Conservation (phyloP, 495 filamentous ascomycete genomes). For the Pseudevernia furfuracea region DNA sequence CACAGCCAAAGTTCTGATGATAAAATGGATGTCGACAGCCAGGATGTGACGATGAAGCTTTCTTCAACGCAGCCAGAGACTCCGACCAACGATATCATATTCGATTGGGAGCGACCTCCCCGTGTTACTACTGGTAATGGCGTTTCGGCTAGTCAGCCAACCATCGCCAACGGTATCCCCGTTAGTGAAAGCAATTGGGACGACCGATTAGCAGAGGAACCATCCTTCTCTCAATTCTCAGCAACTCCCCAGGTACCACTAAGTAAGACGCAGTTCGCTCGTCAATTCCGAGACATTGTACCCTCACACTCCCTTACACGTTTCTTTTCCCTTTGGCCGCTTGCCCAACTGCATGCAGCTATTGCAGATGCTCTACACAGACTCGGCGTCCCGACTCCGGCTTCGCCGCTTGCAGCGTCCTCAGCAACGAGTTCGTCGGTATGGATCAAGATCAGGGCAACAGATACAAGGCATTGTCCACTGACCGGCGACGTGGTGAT, state of each 20-base stretch:
- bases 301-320: conserved; percentile 76
- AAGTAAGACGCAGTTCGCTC: conserved; percentile 76
- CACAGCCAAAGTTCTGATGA: conserved; percentile 36
- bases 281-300: conserved; percentile 78
- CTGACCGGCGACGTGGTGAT: conserved; percentile 79
- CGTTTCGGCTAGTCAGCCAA: conserved; percentile 48
- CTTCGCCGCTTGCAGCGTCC: conserved; percentile 30
- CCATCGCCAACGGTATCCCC: conserved; percentile 26
- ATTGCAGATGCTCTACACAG: conserved; percentile 74
- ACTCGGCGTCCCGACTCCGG: conserved; percentile 67
- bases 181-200: conserved; percentile 39
- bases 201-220: conserved; percentile 72
- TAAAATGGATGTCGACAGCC: conserved; percentile 39
- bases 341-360: conserved; percentile 69
- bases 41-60: conserved; percentile 31
- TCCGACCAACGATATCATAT: conserved; percentile 55
- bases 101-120: conserved; percentile 69
- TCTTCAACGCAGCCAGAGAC: conserved; percentile 78
- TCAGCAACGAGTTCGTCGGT: conserved; percentile 34
- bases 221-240: conserved; percentile 87
- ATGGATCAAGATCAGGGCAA: conserved; percentile 58
- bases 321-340: conserved; percentile 78
- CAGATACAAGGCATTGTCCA: conserved; percentile 71
- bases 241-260: conserved; percentile 70
- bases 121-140: conserved; percentile 41